Evolutionary conservation across 2,329 filamentous ascomycete genomes (phyloP).

Genomic region (Lachnellula subtilissima): DNA sequence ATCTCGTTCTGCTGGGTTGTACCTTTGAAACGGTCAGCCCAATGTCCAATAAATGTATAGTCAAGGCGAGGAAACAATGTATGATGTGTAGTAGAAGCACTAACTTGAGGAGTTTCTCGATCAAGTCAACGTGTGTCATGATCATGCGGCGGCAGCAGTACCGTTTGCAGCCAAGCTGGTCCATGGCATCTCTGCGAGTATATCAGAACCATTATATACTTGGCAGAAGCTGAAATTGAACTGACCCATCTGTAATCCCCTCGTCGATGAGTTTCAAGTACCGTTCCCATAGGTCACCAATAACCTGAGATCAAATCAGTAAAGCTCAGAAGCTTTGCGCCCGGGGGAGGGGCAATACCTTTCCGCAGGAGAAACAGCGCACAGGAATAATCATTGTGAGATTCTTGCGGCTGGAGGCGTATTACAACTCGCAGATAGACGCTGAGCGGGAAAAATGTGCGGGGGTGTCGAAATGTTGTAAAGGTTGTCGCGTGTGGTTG

Average conservation of each 20-base stretch:
- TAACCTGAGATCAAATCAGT: conserved; percentile 58
- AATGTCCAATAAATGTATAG: neutral
- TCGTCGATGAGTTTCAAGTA: conserved; percentile 87
- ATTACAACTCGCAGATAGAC: neutral
- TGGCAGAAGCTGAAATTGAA: conserved; percentile 15
- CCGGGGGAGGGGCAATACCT: conserved; percentile 55
- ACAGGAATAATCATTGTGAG: conserved; percentile 94
- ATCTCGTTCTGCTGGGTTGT: conserved; percentile 45
- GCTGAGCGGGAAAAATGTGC: neutral
- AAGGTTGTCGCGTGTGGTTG: conserved; percentile 7
- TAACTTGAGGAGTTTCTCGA: conserved; percentile 95
- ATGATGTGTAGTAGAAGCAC: conserved; percentile 2
- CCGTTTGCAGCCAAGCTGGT: conserved; percentile 84
- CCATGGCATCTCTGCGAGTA: conserved; percentile 78
- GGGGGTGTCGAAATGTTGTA: neutral
- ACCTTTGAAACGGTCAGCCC: conserved; percentile 32
- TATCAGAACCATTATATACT: conserved; percentile 5
- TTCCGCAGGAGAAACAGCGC: conserved; percentile 97
- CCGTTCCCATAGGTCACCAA: conserved; percentile 94
- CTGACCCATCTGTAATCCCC: conserved; percentile 68
- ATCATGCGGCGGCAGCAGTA: conserved; percentile 99
- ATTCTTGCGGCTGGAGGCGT: neutral
- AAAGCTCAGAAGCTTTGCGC: conserved; percentile 1
- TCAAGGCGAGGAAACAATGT: no score
- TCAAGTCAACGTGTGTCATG: conserved; percentile 98